Percentiles rank a stretch among this genome's conserved stretches.
Conservation (phyloP, 805 yeast species). For the Wickerhamia fluorescens region DNA sequence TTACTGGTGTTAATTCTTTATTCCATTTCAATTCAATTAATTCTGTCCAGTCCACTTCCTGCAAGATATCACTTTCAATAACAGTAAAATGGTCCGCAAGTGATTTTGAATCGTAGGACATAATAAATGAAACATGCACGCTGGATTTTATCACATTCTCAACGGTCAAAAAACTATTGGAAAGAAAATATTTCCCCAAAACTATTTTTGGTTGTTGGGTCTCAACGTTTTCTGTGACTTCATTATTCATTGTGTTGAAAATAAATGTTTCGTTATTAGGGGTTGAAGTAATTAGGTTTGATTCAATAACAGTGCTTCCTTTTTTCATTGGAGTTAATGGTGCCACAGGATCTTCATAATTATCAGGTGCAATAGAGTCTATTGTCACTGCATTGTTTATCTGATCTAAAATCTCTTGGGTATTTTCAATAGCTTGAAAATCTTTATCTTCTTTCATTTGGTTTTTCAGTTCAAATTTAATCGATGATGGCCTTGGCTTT, state of each 20-base stretch:
- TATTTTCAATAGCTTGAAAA: slow-evolving; percentile 18
- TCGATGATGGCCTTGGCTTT: slow-evolving; percentile 3
- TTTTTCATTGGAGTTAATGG: slow-evolving; percentile 25
- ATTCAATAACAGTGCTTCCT: background rate
- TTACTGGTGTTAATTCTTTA: slow-evolving; percentile 55
- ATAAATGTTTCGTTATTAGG: slow-evolving; percentile 8
- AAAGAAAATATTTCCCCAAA: slow-evolving; percentile 27
- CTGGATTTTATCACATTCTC: slow-evolving; percentile 37
- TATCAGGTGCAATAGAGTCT: slow-evolving; percentile 18
- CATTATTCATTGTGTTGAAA: slow-evolving; percentile 3
- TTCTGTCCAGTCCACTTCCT: slow-evolving; percentile 90
- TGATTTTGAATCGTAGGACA: slow-evolving; percentile 59
- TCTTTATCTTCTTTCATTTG: no score
- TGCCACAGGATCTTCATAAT: slow-evolving; percentile 1
- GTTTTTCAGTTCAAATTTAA: no score
- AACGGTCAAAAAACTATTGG: slow-evolving; percentile 26
- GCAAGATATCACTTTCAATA: slow-evolving; percentile 76
- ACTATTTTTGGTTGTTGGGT: slow-evolving; percentile 23
- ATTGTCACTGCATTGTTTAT: slow-evolving; percentile 34
- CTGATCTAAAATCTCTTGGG: slow-evolving; percentile 31
- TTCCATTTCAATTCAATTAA: slow-evolving; percentile 72
- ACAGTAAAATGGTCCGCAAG: slow-evolving; percentile 79
- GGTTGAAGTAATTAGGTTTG: slow-evolving; percentile 7
- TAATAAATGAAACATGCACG: slow-evolving; percentile 74
- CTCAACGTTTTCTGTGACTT: slow-evolving; percentile 3